A percentile compares a stretch with the other conserved stretches of the same genome.
Conservation (phyloP, 768 basidiomycete species). For the Tubosaeta sp. region DNA sequence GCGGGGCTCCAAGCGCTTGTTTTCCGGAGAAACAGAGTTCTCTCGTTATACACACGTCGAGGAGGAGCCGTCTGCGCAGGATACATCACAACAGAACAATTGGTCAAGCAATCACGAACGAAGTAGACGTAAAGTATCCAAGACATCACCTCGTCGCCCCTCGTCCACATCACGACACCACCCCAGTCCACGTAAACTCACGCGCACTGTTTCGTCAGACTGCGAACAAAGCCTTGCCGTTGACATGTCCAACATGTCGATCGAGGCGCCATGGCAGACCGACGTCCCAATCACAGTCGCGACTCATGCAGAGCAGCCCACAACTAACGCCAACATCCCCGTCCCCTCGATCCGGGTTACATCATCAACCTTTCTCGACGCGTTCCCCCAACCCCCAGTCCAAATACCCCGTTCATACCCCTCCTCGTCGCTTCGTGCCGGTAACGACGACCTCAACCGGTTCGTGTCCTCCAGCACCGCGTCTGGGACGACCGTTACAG, state of each 20-base stretch:
- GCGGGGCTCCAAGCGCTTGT: slow-evolving; percentile 62
- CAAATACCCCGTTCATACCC: slow-evolving; percentile 38
- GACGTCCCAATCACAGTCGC: slow-evolving; percentile 12
- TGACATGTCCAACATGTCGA: slow-evolving; percentile 42
- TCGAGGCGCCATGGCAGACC: slow-evolving; percentile 35
- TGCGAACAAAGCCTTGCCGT: slow-evolving; percentile 38
- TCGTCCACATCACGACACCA: slow-evolving; percentile 32
- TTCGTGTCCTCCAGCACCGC: slow-evolving; percentile 88
- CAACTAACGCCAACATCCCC: slow-evolving; percentile 1
- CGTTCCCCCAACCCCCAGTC: slow-evolving; percentile 31
- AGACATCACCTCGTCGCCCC: slow-evolving; percentile 30
- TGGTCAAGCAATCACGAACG: slow-evolving; percentile 32
- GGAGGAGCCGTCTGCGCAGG: slow-evolving; percentile 11
- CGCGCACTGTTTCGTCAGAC: slow-evolving; percentile 40
- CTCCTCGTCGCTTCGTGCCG: slow-evolving; percentile 47
- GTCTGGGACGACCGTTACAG: slow-evolving; percentile 67
- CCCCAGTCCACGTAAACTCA: slow-evolving; percentile 41
- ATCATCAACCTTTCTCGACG: slow-evolving; percentile 26
- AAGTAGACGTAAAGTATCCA: slow-evolving; percentile 18
- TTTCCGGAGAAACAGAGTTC: slow-evolving; percentile 61
- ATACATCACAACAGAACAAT: slow-evolving; percentile 21
- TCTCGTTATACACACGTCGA: slow-evolving; percentile 36
- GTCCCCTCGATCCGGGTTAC: slow-evolving; percentile 29
- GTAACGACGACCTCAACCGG: slow-evolving; percentile 74
- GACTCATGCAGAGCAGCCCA: background rate